These are phyloP conservation scores for Diplodia scrobiculata DNA, from an alignment of 2,329 filamentous ascomycete species.

Conservation along the genomic window DNA sequence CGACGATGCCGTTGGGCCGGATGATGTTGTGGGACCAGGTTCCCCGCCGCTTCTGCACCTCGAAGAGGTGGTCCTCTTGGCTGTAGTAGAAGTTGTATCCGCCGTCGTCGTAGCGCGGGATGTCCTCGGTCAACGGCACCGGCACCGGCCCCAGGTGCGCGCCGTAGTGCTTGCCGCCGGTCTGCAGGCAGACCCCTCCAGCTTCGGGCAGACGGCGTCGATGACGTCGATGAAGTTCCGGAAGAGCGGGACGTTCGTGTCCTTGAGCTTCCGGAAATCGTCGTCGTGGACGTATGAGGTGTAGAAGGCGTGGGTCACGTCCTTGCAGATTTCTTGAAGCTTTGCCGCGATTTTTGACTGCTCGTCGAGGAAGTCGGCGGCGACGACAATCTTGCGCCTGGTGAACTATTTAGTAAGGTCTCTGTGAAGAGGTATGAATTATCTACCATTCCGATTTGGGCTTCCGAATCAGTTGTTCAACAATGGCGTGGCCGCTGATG, in stretches of 20 bases:
- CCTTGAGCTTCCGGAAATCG: slow-evolving; percentile 11
- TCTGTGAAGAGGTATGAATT: neutral
- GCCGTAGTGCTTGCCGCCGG: slow-evolving; percentile 21
- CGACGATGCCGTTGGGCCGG: slow-evolving; percentile 19
- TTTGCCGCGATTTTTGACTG: neutral
- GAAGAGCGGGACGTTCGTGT: slow-evolving; percentile 14
- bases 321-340: slow-evolving; percentile 34
- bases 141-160: slow-evolving; percentile 7
- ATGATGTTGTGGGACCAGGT: slow-evolving; percentile 24
- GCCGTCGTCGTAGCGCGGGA: slow-evolving; percentile 8
- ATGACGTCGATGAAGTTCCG: slow-evolving; percentile 25
- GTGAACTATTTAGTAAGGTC: neutral
- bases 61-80: slow-evolving; percentile 13
- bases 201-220: slow-evolving; percentile 9
- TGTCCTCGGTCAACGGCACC: slow-evolving; percentile 14
- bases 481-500: slow-evolving; percentile 42
- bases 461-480: slow-evolving; percentile 40
- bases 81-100: slow-evolving; percentile 13
- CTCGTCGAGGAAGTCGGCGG: slow-evolving; percentile 39
- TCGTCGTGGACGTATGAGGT: slow-evolving; percentile 40
- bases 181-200: slow-evolving; percentile 21
- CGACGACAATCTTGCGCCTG: slow-evolving; percentile 39
- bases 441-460: slow-evolving; percentile 31
- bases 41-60: slow-evolving; percentile 6
- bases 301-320: slow-evolving; percentile 43